Percentiles rank a stretch among this genome's conserved stretches.
These are phyloP conservation scores for Chaetoceros muelleri DNA, from an alignment of 108 stramenopile species.

Conservation along the genomic window DNA sequence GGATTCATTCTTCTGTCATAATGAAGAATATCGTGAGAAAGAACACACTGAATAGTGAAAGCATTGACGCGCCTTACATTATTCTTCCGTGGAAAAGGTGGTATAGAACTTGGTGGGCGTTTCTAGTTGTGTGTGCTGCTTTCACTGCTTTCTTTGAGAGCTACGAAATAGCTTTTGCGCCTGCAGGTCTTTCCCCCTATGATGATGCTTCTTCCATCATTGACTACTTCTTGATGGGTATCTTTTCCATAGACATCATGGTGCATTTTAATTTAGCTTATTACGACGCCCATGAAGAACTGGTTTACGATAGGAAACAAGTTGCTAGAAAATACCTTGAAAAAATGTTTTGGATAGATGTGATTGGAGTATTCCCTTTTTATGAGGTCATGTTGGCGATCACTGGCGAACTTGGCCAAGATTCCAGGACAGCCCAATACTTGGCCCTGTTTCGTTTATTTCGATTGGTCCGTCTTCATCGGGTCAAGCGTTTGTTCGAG, in stretches of 20 bases:
- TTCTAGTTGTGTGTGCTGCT: constrained; percentile 31
- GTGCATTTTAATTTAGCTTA: constrained; percentile 43
- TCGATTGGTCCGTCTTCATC: constrained; percentile 33
- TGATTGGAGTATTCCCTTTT: constrained; percentile 49
- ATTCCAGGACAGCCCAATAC: constrained; percentile 8
- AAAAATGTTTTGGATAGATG: constrained; percentile 38
- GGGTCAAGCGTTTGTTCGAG: constrained; percentile 35
- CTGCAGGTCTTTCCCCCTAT: constrained; percentile 12
- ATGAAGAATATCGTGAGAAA: neutral
- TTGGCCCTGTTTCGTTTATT: constrained; percentile 27
- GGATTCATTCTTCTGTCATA: neutral
- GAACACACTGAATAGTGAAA: too few relatives aligned
- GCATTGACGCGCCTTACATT: constrained; percentile 2
- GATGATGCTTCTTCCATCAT: constrained; percentile 24
- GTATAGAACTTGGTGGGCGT: constrained; percentile 39
- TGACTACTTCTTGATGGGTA: constrained; percentile 22
- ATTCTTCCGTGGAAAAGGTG: constrained; percentile 27
- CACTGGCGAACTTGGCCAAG: constrained; percentile 19
- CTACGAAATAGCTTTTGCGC: constrained; percentile 33
- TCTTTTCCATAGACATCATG: constrained; percentile 42
- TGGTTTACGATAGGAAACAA: constrained; percentile 15
- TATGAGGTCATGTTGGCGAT: constrained; percentile 21
- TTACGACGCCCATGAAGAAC: constrained; percentile 21
- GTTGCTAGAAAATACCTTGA: constrained; percentile 33
- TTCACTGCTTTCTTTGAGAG: constrained; percentile 40